A percentile compares a stretch with the other conserved stretches of the same genome.
Conservation (phyloP, 208 protist species). For the Porcisia deanei region DNA sequence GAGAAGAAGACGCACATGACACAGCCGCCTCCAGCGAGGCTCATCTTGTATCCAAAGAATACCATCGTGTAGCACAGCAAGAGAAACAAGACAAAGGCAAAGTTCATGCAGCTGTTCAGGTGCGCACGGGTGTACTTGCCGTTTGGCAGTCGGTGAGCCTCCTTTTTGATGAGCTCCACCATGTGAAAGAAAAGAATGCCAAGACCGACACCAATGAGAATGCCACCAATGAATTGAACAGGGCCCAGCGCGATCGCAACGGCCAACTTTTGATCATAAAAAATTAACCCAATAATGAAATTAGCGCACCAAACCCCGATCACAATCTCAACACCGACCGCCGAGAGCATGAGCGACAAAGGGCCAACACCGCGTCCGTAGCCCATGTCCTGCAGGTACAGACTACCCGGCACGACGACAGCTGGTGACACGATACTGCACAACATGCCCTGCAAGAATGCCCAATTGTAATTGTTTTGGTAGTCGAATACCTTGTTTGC, state of each 20-base stretch:
- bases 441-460: slow-evolving; percentile 77
- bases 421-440: slow-evolving; percentile 76
- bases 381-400: slow-evolving; percentile 76
- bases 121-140: slow-evolving; percentile 59
- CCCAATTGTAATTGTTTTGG: slow-evolving; percentile 71
- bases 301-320: slow-evolving; percentile 80
- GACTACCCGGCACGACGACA: slow-evolving; percentile 70
- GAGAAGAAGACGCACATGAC: slow-evolving; percentile 78
- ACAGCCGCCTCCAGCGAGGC: slow-evolving; percentile 68
- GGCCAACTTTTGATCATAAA: slow-evolving; percentile 52
- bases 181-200: slow-evolving; percentile 69
- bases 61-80: slow-evolving; percentile 57
- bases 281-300: slow-evolving; percentile 79
- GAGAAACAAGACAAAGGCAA: slow-evolving; percentile 61
- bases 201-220: slow-evolving; percentile 52
- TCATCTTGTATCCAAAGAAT: slow-evolving; percentile 62
- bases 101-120: slow-evolving; percentile 58
- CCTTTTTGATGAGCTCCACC: slow-evolving; percentile 73
- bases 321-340: slow-evolving; percentile 72
- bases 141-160: slow-evolving; percentile 69
- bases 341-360: slow-evolving; percentile 71
- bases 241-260: slow-evolving; percentile 63
- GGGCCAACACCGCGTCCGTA: slow-evolving; percentile 62
- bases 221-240: slow-evolving; percentile 75
- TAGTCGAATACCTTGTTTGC: slow-evolving; percentile 74